These are phyloP conservation scores for Hymenoscyphus linearis DNA, from an alignment of 2,329 filamentous ascomycete species.

Conservation along the genomic window DNA sequence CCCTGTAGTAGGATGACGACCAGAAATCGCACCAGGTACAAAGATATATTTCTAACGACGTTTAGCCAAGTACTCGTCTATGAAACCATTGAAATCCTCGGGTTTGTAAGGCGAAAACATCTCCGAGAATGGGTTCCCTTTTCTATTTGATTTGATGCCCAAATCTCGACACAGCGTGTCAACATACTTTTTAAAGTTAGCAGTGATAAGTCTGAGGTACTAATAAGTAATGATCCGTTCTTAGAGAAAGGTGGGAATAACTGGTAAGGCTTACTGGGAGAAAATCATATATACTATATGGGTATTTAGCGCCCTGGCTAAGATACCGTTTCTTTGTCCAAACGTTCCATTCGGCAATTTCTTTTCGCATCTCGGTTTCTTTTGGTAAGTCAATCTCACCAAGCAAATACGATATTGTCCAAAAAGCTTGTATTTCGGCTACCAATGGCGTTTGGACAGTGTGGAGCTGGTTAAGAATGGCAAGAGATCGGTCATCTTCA, in stretches of 20 bases:
- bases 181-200: constrained; percentile 25
- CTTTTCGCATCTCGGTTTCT: constrained; percentile 26
- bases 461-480: constrained; percentile 32
- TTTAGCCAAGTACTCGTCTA: constrained; percentile 5
- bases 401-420: constrained; percentile 30
- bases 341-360: constrained; percentile 32
- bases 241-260: neutral
- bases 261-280: constrained; percentile 31
- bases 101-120: constrained; percentile 18
- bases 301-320: constrained; percentile 28
- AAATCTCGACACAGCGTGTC: constrained; percentile 31
- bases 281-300: constrained; percentile 33
- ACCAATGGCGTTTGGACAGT: constrained; percentile 30
- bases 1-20: too few relatives aligned
- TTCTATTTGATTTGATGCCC: constrained; percentile 28
- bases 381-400: constrained; percentile 30
- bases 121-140: constrained; percentile 30
- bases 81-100: constrained; percentile 9
- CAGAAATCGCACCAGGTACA: too few relatives aligned
- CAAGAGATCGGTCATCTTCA: constrained; percentile 30
- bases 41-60: neutral
- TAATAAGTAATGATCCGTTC: neutral
- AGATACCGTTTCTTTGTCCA: constrained; percentile 35
- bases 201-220: neutral
- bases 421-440: constrained; percentile 31